Percentiles rank a stretch among this genome's conserved stretches.
Conservation (phyloP, 2,329 filamentous ascomycete genomes). For the Nakataea oryzae region DNA sequence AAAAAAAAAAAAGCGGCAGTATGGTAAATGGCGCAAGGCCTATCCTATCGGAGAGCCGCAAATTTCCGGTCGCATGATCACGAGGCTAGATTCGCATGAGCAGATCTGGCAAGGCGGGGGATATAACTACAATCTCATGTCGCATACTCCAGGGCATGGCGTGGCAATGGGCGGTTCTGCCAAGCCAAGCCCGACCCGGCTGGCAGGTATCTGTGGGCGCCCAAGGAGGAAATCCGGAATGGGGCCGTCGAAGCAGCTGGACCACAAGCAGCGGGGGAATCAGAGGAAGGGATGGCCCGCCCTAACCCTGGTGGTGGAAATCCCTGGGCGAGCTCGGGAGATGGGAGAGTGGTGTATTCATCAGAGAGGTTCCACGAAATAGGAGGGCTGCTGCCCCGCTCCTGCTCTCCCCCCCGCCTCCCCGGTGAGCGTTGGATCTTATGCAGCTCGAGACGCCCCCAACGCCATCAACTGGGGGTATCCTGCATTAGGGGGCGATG, state of each 20-base stretch:
- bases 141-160: not conserved
- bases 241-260: not conserved
- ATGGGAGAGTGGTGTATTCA: too few relatives aligned
- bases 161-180: too few relatives aligned
- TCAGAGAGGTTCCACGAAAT: too few relatives aligned
- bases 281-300: too few relatives aligned
- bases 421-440: too few relatives aligned
- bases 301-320: too few relatives aligned
- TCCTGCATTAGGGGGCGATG: not conserved
- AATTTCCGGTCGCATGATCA: not conserved
- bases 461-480: too few relatives aligned
- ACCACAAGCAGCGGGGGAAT: too few relatives aligned
- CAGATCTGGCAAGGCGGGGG: not conserved
- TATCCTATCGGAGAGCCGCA: not conserved
- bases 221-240: not conserved
- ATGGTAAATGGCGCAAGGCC: not conserved
- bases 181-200: too few relatives aligned
- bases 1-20: not conserved
- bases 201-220: not conserved
- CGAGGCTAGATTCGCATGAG: not conserved
- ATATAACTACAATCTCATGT: not conserved
- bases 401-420: not conserved
- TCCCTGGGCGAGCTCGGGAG: too few relatives aligned
- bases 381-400: not conserved
- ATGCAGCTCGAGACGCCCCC: too few relatives aligned